Conservation (phyloP, 23 red algal species). For the Gracilariopsis chorda region DNA sequence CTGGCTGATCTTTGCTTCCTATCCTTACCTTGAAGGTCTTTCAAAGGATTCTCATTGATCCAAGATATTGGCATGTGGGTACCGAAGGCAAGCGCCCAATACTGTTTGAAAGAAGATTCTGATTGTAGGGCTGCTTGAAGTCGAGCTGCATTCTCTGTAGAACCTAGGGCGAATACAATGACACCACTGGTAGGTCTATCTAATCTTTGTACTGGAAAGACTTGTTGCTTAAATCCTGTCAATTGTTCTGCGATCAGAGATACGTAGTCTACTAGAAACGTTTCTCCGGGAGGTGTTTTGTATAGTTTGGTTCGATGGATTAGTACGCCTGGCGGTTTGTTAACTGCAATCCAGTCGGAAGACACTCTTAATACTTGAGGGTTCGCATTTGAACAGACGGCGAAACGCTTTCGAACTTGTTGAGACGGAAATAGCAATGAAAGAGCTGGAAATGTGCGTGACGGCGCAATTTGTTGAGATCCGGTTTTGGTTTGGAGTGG, state of each 20-base stretch:
- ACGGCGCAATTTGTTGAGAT: too few species aligned
- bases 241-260: background rate
- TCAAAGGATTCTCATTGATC: constrained; percentile 46
- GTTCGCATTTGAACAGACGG: background rate
- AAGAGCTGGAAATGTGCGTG: too few species aligned
- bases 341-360: constrained; percentile 39
- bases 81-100: constrained; percentile 58
- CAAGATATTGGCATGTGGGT: constrained; percentile 17
- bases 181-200: constrained; percentile 61
- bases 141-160: constrained; percentile 5
- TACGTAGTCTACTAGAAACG: constrained; percentile 10
- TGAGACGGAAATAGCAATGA: too few species aligned
- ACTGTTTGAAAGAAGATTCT: constrained; percentile 21
- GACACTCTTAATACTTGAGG: background rate
- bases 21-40: constrained; percentile 22
- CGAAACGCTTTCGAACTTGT: too few species aligned
- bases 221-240: background rate
- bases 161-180: constrained; percentile 32
- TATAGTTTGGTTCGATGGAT: constrained; percentile 45
- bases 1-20: constrained; percentile 14
- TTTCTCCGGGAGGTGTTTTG: constrained; percentile 1
- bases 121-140: constrained; percentile 46
- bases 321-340: constrained; percentile 44
- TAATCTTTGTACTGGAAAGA: constrained; percentile 41
- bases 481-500: too few species aligned